Percentiles rank a stretch among this genome's conserved stretches.
Evolutionary conservation across 148 eudicot genomes (phyloP).

Genomic region (Rhododendron vialii): DNA sequence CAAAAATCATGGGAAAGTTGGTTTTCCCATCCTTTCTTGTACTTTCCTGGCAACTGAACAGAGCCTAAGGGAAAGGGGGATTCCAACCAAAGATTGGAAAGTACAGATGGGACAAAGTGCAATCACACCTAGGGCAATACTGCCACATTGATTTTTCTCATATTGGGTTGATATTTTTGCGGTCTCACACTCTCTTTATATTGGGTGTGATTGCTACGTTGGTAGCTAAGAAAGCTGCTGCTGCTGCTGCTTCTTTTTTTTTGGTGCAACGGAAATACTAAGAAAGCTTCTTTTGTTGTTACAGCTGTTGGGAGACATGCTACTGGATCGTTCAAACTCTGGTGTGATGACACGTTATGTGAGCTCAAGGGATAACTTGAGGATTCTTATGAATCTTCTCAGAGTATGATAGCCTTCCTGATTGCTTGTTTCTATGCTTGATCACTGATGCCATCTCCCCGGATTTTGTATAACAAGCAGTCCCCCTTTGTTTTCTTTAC

Average conservation of each 20-base stretch:
- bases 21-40: no score
- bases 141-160: neutral
- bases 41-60: no score
- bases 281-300: constrained; percentile 9
- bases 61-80: no score
- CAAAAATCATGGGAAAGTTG: no score
- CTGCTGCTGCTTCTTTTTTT: no score
- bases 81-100: no score
- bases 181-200: neutral
- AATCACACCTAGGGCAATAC: neutral
- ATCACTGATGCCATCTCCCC: neutral
- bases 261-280: neutral
- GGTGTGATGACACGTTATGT: constrained; percentile 79
- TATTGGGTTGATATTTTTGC: neutral
- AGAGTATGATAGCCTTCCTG: constrained; percentile 42
- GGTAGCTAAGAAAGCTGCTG: neutral
- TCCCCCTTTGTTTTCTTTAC: neutral
- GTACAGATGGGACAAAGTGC: no score
- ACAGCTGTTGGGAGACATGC: constrained; percentile 81
- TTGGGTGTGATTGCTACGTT: neutral
- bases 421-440: neutral
- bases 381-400: constrained; percentile 88
- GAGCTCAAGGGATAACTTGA: constrained; percentile 73
- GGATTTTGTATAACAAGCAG: neutral
- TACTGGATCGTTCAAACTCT: constrained; percentile 83